A percentile compares a stretch with the other conserved stretches of the same genome.
phyloP scores from a whole-genome alignment of 352 stramenopile species.

The Achlya hypogyna region DNA sequence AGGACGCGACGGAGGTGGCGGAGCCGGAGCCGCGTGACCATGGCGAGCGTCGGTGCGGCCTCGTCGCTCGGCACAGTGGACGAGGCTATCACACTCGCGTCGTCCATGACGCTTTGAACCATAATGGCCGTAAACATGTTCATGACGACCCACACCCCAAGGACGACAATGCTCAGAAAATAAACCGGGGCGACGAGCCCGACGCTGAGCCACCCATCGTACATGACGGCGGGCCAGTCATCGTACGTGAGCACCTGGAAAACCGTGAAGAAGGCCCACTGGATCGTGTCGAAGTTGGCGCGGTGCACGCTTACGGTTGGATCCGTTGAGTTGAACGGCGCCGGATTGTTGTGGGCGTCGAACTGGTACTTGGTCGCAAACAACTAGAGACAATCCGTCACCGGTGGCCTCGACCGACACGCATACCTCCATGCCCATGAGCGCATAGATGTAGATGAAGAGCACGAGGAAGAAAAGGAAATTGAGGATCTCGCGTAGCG shows the following conservation, averaged over 20 bases:
- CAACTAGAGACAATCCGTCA: slow-evolving; percentile 37
- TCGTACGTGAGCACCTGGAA: slow-evolving; percentile 93
- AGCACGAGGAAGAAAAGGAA: slow-evolving; percentile 89
- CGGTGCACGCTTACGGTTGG: slow-evolving; percentile 21
- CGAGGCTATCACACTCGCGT: neutral
- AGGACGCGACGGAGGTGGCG: neutral
- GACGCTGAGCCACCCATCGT: slow-evolving; percentile 83
- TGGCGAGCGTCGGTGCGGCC: no score
- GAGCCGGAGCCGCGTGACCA: neutral
- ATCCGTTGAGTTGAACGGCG: neutral
- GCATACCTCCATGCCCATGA: slow-evolving; percentile 85
- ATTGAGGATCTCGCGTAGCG: slow-evolving; percentile 85
- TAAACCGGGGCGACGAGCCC: slow-evolving; percentile 59
- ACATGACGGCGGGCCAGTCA: slow-evolving; percentile 94
- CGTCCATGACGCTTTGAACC: slow-evolving; percentile 29
- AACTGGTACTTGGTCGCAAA: slow-evolving; percentile 93
- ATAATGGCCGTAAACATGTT: slow-evolving; percentile 92
- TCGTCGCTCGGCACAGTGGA: neutral
- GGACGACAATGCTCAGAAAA: slow-evolving; percentile 78
- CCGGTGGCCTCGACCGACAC: neutral
- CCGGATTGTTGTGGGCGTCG: slow-evolving; percentile 49
- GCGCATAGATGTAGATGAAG: slow-evolving; percentile 90
- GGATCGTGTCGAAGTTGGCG: slow-evolving; percentile 85
- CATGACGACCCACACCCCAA: slow-evolving; percentile 86
- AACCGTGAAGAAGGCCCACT: slow-evolving; percentile 72